A percentile compares a stretch with the other conserved stretches of the same genome.
Evolutionary conservation across 2,329 filamentous ascomycete genomes (phyloP).

Genomic region (Mollisia scopiformis): DNA sequence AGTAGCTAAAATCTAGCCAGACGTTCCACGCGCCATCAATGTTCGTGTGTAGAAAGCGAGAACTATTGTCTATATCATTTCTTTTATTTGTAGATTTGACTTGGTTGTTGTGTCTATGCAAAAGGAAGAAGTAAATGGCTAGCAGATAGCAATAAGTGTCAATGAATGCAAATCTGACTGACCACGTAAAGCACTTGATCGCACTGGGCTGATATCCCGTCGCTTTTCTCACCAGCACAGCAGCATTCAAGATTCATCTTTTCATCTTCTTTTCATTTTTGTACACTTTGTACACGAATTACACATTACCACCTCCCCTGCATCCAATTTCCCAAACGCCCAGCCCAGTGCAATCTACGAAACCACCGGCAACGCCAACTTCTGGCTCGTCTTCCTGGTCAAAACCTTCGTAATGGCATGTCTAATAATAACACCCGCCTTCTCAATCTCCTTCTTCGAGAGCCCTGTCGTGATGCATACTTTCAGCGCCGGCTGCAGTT

Average conservation of each 20-base stretch:
- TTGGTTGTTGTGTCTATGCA: no score
- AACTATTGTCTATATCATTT: no score
- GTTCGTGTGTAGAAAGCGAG: no score
- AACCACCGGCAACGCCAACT: slow-evolving; percentile 41
- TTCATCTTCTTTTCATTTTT: background rate
- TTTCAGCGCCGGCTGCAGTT: slow-evolving; percentile 81
- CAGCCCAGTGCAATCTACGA: slow-evolving; percentile 28
- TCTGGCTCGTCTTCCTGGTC: slow-evolving; percentile 60
- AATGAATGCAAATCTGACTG: no score
- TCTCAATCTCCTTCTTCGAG: slow-evolving; percentile 93
- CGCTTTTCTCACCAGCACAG: background rate
- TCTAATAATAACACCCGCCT: slow-evolving; percentile 83
- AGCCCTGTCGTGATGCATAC: slow-evolving; percentile 87
- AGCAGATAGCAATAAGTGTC: no score
- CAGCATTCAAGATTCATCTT: background rate
- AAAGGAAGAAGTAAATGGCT: no score
- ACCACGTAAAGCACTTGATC: no score
- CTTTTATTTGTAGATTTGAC: no score
- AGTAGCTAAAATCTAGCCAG: no score
- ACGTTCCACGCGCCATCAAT: no score
- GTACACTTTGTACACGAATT: background rate
- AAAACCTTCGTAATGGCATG: slow-evolving; percentile 95
- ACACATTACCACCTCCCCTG: no score
- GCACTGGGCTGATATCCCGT: no score
- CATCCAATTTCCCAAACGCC: background rate